These are phyloP conservation scores for Termitomyces eurrhizus DNA, from an alignment of 768 basidiomycete genomes.

Conservation along the genomic window DNA sequence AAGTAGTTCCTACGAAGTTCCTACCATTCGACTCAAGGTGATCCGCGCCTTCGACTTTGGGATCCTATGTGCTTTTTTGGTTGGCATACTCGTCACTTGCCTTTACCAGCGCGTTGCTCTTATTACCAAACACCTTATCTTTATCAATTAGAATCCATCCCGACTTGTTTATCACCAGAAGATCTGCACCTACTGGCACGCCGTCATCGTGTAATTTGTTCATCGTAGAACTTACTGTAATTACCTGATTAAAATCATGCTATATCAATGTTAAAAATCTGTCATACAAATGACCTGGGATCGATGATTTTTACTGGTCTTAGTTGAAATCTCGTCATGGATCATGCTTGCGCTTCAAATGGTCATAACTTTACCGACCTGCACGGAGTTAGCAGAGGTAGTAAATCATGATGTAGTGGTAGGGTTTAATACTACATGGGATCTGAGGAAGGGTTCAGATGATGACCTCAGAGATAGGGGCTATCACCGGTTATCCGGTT, in stretches of 20 bases:
- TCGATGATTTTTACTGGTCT: neutral
- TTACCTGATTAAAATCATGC: neutral
- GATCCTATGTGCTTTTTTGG: conserved; percentile 14
- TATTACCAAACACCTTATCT: conserved; percentile 8
- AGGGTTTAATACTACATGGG: neutral
- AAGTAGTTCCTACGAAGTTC: conserved; percentile 6
- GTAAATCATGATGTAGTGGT: neutral
- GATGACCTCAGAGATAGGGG: neutral
- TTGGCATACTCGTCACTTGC: conserved; percentile 14
- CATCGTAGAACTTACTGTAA: neutral
- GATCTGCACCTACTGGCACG: neutral
- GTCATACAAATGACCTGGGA: neutral
- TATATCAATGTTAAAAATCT: neutral
- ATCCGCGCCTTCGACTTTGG: conserved; percentile 9
- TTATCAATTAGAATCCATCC: conserved; percentile 3
- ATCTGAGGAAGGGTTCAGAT: too few relatives aligned
- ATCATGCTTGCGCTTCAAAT: neutral
- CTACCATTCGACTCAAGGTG: conserved; percentile 6
- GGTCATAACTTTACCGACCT: neutral
- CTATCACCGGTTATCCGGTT: neutral
- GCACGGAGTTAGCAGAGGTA: neutral
- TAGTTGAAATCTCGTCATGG: neutral
- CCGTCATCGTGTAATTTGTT: neutral
- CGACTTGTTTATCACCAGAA: neutral
- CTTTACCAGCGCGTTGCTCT: conserved; percentile 11